Conservation (phyloP, 2,329 filamentous ascomycete genomes). For the Fusarium humuli region DNA sequence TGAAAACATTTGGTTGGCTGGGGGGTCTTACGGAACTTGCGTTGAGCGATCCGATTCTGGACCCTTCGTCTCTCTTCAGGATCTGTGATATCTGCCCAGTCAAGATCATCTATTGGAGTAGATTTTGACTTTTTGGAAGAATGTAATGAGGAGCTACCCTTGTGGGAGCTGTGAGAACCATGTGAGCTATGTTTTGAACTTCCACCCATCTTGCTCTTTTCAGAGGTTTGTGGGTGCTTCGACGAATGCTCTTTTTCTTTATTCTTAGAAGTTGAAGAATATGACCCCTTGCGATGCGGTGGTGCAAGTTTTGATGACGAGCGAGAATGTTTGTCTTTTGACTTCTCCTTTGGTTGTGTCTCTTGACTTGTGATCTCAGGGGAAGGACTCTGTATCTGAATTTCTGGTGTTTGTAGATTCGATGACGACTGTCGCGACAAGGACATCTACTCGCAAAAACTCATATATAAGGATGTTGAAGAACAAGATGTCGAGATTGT, state of each 20-base stretch:
- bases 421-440: slow-evolving; percentile 31
- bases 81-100: slow-evolving; percentile 78
- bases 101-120: slow-evolving; percentile 60
- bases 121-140: slow-evolving; percentile 57
- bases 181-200: slow-evolving; percentile 41
- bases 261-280: slow-evolving; percentile 23
- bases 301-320: slow-evolving; percentile 29
- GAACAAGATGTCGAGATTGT: neutral
- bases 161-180: slow-evolving; percentile 43
- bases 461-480: slow-evolving; percentile 23
- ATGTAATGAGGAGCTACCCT: slow-evolving; percentile 43
- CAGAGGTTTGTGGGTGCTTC: slow-evolving; percentile 14
- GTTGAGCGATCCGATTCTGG: slow-evolving; percentile 80
- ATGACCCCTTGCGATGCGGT: slow-evolving; percentile 31
- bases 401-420: slow-evolving; percentile 39
- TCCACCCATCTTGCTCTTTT: slow-evolving; percentile 39
- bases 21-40: slow-evolving; percentile 74
- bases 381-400: slow-evolving; percentile 47
- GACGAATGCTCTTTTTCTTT: slow-evolving; percentile 33
- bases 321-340: slow-evolving; percentile 1
- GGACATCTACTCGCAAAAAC: slow-evolving; percentile 45
- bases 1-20: no score
- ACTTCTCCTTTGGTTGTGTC: slow-evolving; percentile 3
- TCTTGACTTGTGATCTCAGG: slow-evolving; percentile 34
- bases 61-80: slow-evolving; percentile 78